Conservation (phyloP, 2,329 filamentous ascomycete genomes). For the Alternaria tenuissima region DNA sequence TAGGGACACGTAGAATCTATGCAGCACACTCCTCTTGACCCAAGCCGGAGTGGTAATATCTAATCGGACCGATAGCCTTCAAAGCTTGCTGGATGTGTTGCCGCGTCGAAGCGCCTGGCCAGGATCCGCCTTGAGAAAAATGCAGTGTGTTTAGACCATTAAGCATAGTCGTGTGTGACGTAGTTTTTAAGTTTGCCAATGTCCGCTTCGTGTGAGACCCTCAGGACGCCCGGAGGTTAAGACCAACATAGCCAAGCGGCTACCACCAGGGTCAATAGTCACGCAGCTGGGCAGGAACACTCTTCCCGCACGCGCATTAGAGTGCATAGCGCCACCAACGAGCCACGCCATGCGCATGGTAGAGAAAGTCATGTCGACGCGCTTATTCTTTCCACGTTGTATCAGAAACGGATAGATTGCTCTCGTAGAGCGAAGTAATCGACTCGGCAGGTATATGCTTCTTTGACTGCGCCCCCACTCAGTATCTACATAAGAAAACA, state of each 20-base stretch:
- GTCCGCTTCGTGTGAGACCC: conserved; percentile 3
- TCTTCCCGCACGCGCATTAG: conserved; percentile 27
- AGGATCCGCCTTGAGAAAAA: conserved; percentile 25
- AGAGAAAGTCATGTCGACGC: not conserved
- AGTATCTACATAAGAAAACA: conserved; percentile 12
- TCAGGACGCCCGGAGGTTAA: conserved; percentile 8
- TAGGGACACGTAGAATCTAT: conserved; percentile 24
- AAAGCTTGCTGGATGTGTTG: conserved; percentile 35
- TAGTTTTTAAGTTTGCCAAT: conserved; percentile 26
- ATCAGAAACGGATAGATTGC: conserved; percentile 1
- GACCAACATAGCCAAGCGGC: conserved; percentile 8
- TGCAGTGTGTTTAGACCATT: conserved; percentile 17
- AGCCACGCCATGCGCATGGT: conserved; percentile 1
- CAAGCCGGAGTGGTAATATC: conserved; percentile 36
- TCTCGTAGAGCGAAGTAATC: not conserved
- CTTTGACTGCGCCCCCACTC: conserved; percentile 10
- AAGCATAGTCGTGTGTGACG: conserved; percentile 32
- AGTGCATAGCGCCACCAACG: conserved; percentile 8
- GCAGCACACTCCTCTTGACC: conserved; percentile 32
- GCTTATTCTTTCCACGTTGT: not conserved
- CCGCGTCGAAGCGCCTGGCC: conserved; percentile 28
- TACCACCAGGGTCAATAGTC: not conserved
- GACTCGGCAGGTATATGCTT: not conserved
- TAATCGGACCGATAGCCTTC: conserved; percentile 44
- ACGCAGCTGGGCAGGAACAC: conserved; percentile 22